These are phyloP conservation scores for Beauveria caledonica DNA, from an alignment of 2,329 filamentous ascomycete genomes.

Conservation along the genomic window DNA sequence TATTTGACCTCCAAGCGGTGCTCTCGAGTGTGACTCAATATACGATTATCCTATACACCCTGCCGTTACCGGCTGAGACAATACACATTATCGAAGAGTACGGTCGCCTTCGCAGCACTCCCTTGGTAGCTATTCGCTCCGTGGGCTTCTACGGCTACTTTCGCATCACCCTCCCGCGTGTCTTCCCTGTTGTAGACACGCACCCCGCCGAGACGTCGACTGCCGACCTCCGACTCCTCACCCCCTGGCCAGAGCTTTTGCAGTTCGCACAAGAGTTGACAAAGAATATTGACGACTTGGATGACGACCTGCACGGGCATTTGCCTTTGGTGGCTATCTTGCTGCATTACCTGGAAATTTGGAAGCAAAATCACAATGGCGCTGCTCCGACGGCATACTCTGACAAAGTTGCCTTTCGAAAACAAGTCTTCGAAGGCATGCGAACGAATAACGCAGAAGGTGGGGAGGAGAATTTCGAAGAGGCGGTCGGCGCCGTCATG, in stretches of 20 bases:
- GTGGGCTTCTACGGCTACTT: constrained; percentile 89
- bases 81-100: constrained; percentile 40
- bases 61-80: constrained; percentile 38
- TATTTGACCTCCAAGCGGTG: constrained; percentile 31
- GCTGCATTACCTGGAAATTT: constrained; percentile 71
- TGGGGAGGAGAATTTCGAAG: constrained; percentile 94
- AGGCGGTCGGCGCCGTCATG: constrained; percentile 78
- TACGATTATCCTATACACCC: constrained; percentile 47
- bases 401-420: constrained; percentile 78
- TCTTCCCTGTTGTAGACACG: constrained; percentile 89
- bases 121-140: constrained; percentile 78
- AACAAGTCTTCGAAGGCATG: constrained; percentile 57
- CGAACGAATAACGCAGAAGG: constrained; percentile 71
- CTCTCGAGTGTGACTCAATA: constrained; percentile 34
- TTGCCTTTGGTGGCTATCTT: constrained; percentile 80
- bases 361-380: constrained; percentile 65
- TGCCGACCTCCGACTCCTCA: constrained; percentile 74
- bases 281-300: constrained; percentile 57
- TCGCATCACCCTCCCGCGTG: constrained; percentile 65
- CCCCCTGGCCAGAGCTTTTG: constrained; percentile 76
- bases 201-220: constrained; percentile 83
- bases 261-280: constrained; percentile 61
- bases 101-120: constrained; percentile 50
- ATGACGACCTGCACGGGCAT: constrained; percentile 80
- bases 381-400: constrained; percentile 64